Evolutionary conservation across 2,329 filamentous ascomycete genomes (phyloP).

Genomic region (Arthrobotrys entomopaga): DNA sequence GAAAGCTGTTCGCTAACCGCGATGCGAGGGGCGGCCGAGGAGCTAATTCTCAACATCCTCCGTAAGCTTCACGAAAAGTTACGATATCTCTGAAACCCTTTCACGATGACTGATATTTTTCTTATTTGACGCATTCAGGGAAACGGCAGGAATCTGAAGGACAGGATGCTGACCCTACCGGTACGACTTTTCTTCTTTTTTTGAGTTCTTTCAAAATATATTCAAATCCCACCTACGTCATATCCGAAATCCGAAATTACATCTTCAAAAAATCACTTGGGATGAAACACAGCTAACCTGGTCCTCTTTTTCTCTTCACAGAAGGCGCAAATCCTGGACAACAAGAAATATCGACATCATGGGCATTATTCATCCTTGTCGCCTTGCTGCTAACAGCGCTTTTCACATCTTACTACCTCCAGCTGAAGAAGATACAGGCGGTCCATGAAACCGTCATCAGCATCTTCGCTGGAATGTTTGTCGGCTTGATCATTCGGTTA

Average conservation of each 20-base stretch:
- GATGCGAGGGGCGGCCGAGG: slow-evolving; percentile 45
- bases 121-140: slow-evolving; percentile 10
- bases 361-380: slow-evolving; percentile 97
- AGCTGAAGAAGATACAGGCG: slow-evolving; percentile 95
- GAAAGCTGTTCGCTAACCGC: slow-evolving; percentile 17
- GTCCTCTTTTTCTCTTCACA: slow-evolving; percentile 61
- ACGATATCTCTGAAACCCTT: background rate
- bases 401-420: slow-evolving; percentile 95
- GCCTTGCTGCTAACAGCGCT: slow-evolving; percentile 91
- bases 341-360: slow-evolving; percentile 94
- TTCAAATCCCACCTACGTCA: slow-evolving; percentile 1
- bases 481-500: slow-evolving; percentile 86
- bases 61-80: slow-evolving; percentile 10
- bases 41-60: slow-evolving; percentile 45
- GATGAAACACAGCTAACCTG: slow-evolving; percentile 31
- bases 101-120: slow-evolving; percentile 1
- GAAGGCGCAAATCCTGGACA: slow-evolving; percentile 81
- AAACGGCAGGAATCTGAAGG: slow-evolving; percentile 48
- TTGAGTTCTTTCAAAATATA: background rate
- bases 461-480: slow-evolving; percentile 90
- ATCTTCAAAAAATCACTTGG: background rate
- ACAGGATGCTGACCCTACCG: slow-evolving; percentile 38
- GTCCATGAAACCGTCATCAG: slow-evolving; percentile 98
- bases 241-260: slow-evolving; percentile 1
- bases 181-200: slow-evolving; percentile 18